Evolutionary conservation across 1,139 yeast genomes (phyloP).

Genomic region (Kodamaea fungicola): DNA sequence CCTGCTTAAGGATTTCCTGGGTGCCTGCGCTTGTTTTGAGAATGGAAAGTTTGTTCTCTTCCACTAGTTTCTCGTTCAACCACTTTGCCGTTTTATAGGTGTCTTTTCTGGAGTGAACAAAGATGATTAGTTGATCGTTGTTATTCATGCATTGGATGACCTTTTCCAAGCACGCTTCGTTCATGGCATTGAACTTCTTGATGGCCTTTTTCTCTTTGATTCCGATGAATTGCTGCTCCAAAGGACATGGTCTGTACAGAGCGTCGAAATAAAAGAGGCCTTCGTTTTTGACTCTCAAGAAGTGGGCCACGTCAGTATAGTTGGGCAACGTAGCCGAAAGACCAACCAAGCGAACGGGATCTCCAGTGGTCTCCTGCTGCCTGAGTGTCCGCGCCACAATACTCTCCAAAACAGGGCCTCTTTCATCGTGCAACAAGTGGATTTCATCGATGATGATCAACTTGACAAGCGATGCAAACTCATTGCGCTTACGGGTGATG

Average conservation of each 20-base stretch:
- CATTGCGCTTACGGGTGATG: conserved; percentile 75
- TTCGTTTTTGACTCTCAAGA: conserved; percentile 60
- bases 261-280: conserved; percentile 81
- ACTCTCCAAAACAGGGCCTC: conserved; percentile 93
- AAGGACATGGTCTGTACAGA: conserved; percentile 86
- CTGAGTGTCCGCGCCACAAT: conserved; percentile 75
- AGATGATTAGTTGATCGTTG: conserved; percentile 76
- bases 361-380: conserved; percentile 38
- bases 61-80: conserved; percentile 57
- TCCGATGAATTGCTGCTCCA: conserved; percentile 85
- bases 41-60: conserved; percentile 48
- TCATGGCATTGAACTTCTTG: conserved; percentile 77
- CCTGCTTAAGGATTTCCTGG: conserved; percentile 57
- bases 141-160: conserved; percentile 56
- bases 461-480: conserved; percentile 57
- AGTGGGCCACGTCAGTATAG: conserved; percentile 80
- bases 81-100: conserved; percentile 81
- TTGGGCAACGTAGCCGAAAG: conserved; percentile 94
- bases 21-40: conserved; percentile 49
- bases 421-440: conserved; percentile 86
- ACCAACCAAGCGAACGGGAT: conserved; percentile 67
- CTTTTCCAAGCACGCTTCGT: conserved; percentile 87
- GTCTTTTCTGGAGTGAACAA: conserved; percentile 93
- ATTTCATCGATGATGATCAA: conserved; percentile 90
- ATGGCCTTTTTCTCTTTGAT: conserved; percentile 82